phyloP scores from a whole-genome alignment of 768 basidiomycete genomes.

The Chalciporus sphaerocephalus region DNA sequence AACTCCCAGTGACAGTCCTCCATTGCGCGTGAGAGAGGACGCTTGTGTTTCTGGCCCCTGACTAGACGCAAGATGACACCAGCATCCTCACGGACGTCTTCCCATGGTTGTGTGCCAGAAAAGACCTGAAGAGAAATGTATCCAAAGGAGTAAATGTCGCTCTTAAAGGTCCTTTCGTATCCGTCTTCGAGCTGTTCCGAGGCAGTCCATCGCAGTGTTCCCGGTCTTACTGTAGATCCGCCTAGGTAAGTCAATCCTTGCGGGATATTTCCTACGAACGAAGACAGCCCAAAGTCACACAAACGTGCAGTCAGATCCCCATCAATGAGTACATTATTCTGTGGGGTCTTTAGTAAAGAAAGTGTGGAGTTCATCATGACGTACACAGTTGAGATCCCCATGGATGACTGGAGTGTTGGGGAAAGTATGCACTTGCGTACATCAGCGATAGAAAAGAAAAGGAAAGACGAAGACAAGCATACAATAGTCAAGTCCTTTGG shows the following conservation, averaged over 20 bases:
- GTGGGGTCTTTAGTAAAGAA: not conserved
- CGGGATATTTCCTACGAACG: constrained; percentile 6
- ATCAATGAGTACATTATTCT: constrained; percentile 9
- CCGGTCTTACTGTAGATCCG: constrained; percentile 29
- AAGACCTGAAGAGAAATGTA: constrained; percentile 27
- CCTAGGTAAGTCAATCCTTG: not conserved
- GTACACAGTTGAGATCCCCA: constrained; percentile 8
- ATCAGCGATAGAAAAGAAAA: too few species aligned
- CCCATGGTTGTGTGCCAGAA: constrained; percentile 1
- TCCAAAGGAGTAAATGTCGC: constrained; percentile 9
- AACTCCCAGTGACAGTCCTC: not conserved
- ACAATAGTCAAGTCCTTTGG: constrained; percentile 11
- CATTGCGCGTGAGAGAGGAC: not conserved
- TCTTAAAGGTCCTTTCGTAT: not conserved
- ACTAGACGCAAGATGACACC: constrained; percentile 7
- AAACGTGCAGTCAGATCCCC: constrained; percentile 31
- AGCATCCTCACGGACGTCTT: not conserved
- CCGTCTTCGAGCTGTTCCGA: constrained; percentile 26
- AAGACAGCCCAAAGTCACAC: constrained; percentile 41
- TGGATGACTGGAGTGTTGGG: not conserved
- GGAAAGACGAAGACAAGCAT: too few species aligned
- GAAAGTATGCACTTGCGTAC: constrained; percentile 4
- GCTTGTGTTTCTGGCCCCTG: not conserved
- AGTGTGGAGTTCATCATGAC: not conserved
- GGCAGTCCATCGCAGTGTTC: constrained; percentile 43